Evolutionary conservation across 192 early-diverging fungal genomes (phyloP).

Genomic region (Coemansia sp.): DNA sequence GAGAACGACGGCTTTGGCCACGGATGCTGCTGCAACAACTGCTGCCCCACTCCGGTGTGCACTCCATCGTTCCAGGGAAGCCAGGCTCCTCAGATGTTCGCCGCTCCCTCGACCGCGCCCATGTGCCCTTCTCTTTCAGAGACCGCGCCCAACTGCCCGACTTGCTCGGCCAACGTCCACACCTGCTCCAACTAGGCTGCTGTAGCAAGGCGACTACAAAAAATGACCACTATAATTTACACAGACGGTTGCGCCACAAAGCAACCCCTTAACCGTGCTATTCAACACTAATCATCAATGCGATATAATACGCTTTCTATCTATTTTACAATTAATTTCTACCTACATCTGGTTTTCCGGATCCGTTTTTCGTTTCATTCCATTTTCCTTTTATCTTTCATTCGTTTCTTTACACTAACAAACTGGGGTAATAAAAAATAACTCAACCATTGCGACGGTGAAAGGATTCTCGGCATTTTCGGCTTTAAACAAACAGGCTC

Average conservation of each 20-base stretch:
- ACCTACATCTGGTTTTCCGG: too few species aligned
- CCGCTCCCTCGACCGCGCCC: conserved; percentile 31
- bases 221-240: not conserved
- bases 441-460: too few species aligned
- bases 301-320: not conserved
- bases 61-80: conserved; percentile 46
- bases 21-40: conserved; percentile 8
- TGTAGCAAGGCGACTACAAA: not conserved
- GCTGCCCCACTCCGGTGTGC: conserved; percentile 45
- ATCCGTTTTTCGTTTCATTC: not conserved
- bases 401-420: not conserved
- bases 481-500: conserved; percentile 5
- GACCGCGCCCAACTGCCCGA: conserved; percentile 32
- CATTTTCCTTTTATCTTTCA: not conserved
- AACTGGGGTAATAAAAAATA: not conserved
- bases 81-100: conserved; percentile 21
- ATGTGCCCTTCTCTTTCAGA: conserved; percentile 28
- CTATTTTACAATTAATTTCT: not conserved
- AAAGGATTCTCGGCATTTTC: not conserved
- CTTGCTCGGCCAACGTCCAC: conserved; percentile 19
- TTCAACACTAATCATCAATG: not conserved
- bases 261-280: not conserved
- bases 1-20: conserved; percentile 2
- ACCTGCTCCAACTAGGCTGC: conserved; percentile 1
- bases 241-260: not conserved